Evolutionary conservation across 768 basidiomycete genomes (phyloP).

Genomic region (Kwoniella shandongensis): DNA sequence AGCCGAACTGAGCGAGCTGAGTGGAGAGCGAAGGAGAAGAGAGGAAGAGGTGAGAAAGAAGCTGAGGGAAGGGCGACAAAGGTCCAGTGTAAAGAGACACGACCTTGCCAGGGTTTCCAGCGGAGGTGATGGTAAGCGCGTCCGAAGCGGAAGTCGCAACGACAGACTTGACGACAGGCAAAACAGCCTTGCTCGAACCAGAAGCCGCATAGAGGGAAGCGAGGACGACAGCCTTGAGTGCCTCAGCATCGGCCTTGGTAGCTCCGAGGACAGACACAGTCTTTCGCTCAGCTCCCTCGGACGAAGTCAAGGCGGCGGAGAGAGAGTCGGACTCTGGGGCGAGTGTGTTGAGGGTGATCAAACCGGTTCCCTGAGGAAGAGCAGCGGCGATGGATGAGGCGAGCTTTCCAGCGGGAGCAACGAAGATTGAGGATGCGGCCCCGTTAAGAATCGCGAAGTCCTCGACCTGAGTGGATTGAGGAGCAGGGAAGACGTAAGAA

Average conservation of each 20-base stretch:
- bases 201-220: slow-evolving; percentile 47
- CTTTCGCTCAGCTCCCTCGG: slow-evolving; percentile 25
- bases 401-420: slow-evolving; percentile 36
- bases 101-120: slow-evolving; percentile 55
- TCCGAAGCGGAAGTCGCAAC: slow-evolving; percentile 23
- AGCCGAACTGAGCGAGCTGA: slow-evolving; percentile 51
- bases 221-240: slow-evolving; percentile 43
- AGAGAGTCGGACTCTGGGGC: slow-evolving; percentile 35
- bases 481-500: slow-evolving; percentile 57
- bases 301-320: slow-evolving; percentile 27
- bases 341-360: slow-evolving; percentile 35
- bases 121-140: slow-evolving; percentile 1
- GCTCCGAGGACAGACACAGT: slow-evolving; percentile 36
- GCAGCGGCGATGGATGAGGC: slow-evolving; percentile 4
- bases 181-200: slow-evolving; percentile 29
- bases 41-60: slow-evolving; percentile 55
- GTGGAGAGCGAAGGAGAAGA: slow-evolving; percentile 56
- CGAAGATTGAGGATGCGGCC: slow-evolving; percentile 32
- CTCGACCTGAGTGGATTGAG: slow-evolving; percentile 55
- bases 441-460: slow-evolving; percentile 51
- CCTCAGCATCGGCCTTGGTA: slow-evolving; percentile 36
- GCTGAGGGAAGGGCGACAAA: slow-evolving; percentile 59
- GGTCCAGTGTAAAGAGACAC: slow-evolving; percentile 66
- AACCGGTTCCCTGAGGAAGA: slow-evolving; percentile 16
- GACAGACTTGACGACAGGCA: slow-evolving; percentile 42